Percentiles rank a stretch among this genome's conserved stretches.
phyloP scores from a whole-genome alignment of 768 basidiomycete genomes.

The Coprinopsis marcescibilis region DNA sequence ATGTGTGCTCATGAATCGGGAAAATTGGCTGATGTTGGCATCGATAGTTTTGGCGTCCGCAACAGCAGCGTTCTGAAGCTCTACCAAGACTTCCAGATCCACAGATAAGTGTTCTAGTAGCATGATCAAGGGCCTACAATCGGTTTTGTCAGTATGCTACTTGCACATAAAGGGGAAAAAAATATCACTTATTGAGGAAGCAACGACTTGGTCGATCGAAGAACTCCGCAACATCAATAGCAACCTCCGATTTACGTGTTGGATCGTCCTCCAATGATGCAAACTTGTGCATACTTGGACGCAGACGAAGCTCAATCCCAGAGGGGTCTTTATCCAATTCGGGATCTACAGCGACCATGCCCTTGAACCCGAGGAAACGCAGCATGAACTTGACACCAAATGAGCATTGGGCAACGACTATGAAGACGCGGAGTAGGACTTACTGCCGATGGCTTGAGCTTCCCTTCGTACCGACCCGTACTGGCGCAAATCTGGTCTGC shows the following conservation, averaged over 20 bases:
- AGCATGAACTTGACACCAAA: constrained; percentile 55
- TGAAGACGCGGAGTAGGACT: constrained; percentile 17
- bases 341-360: constrained; percentile 66
- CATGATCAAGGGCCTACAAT: constrained; percentile 62
- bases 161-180: background rate
- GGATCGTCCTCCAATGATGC: constrained; percentile 37
- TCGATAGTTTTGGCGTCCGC: constrained; percentile 53
- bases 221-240: constrained; percentile 67
- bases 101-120: constrained; percentile 73
- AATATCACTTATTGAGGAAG: constrained; percentile 63
- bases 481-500: constrained; percentile 49
- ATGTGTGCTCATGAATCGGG: constrained; percentile 42
- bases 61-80: constrained; percentile 56
- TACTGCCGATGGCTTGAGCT: constrained; percentile 55
- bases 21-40: constrained; percentile 46
- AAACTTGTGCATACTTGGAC: constrained; percentile 75
- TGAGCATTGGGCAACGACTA: background rate
- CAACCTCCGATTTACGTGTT: constrained; percentile 25
- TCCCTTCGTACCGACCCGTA: constrained; percentile 15
- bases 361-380: constrained; percentile 81
- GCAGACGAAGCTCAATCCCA: constrained; percentile 61
- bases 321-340: constrained; percentile 36
- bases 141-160: background rate
- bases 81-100: constrained; percentile 45
- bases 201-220: constrained; percentile 54